Conservation (phyloP, 108 stramenopile species). For the Mayamaea pseudoterrestris region DNA sequence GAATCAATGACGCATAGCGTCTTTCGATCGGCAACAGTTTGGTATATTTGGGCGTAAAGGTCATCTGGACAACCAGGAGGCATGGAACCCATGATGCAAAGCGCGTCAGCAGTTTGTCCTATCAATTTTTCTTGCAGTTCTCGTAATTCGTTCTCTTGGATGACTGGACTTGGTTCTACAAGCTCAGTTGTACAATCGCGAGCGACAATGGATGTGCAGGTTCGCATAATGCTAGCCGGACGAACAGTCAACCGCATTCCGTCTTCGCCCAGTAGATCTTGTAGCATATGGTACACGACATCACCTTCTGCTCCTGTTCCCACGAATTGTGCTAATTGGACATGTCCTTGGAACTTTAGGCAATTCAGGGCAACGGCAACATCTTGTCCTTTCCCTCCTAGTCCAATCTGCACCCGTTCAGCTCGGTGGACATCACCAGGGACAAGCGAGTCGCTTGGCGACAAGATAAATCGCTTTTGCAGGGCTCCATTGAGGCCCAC, state of each 20-base stretch:
- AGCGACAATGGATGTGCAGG: conserved; percentile 75
- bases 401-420: conserved; percentile 32
- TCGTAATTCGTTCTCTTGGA: conserved; percentile 34
- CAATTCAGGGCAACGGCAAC: conserved; percentile 66
- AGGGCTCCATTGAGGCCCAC: conserved; percentile 75
- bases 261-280: conserved; percentile 17
- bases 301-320: conserved; percentile 64
- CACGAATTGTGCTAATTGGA: conserved; percentile 60
- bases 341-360: conserved; percentile 3
- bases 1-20: conserved; percentile 73
- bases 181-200: conserved; percentile 61
- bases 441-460: conserved; percentile 18
- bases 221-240: conserved; percentile 29
- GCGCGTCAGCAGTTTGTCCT: conserved; percentile 15
- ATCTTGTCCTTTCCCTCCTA: conserved; percentile 85
- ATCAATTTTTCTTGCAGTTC: conserved; percentile 16
- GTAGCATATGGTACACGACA: conserved; percentile 28
- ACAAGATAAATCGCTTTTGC: conserved; percentile 75
- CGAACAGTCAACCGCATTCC: conserved; percentile 38
- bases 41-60: conserved; percentile 52
- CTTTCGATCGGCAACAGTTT: conserved; percentile 11
- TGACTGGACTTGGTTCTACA: conserved; percentile 63
- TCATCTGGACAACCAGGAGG: conserved; percentile 62
- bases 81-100: conserved; percentile 81
- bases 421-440: conserved; percentile 76